Evolutionary conservation across 805 yeast genomes (phyloP).

Genomic region (Monosporozyma unispora): DNA sequence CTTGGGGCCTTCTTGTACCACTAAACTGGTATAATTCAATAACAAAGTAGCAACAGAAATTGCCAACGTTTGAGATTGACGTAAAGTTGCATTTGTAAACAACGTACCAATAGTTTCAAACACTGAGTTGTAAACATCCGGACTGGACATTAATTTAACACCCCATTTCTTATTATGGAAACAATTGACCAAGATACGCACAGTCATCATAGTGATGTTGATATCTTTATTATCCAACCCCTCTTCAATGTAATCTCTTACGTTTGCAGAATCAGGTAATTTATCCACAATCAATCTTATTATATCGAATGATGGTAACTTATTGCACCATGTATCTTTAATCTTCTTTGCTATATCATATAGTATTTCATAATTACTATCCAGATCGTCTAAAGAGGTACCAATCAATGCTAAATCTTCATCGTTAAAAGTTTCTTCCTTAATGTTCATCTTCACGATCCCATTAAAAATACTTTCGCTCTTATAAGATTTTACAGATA

Average conservation of each 20-base stretch:
- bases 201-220: constrained; percentile 40
- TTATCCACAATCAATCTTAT: constrained; percentile 42
- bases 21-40: constrained; percentile 39
- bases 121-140: constrained; percentile 32
- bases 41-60: constrained; percentile 43
- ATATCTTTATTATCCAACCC: constrained; percentile 31
- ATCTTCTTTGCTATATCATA: constrained; percentile 33
- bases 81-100: constrained; percentile 17
- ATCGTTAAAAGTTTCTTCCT: constrained; percentile 37
- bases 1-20: constrained; percentile 22
- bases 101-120: constrained; percentile 30
- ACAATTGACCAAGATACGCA: constrained; percentile 48
- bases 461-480: constrained; percentile 50
- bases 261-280: constrained; percentile 32
- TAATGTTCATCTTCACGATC: constrained; percentile 57
- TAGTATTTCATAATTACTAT: constrained; percentile 29
- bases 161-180: constrained; percentile 43
- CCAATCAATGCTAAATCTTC: constrained; percentile 28
- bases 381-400: constrained; percentile 23
- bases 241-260: constrained; percentile 34
- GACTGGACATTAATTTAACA: constrained; percentile 31
- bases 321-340: constrained; percentile 39
- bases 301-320: constrained; percentile 52
- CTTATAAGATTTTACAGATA: constrained; percentile 33
- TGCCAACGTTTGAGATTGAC: constrained; percentile 27